Conservation (phyloP, 805 yeast genomes). For the Suhomyces vadensis region DNA sequence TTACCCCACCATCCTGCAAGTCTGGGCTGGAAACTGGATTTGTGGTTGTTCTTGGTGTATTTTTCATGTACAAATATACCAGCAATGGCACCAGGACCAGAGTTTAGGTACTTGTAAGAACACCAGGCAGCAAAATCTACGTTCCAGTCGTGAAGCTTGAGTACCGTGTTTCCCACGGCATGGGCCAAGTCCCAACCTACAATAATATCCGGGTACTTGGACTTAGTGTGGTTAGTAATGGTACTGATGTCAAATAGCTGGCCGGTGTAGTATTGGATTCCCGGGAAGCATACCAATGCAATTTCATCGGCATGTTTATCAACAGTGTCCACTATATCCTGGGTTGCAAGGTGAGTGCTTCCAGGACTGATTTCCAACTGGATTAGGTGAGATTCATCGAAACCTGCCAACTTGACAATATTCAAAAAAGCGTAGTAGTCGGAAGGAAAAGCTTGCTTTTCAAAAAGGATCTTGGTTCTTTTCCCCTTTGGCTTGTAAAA, state of each 20-base stretch:
- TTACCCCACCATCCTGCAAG: conserved; percentile 99
- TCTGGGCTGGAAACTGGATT: conserved; percentile 52
- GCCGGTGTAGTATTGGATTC: conserved; percentile 91
- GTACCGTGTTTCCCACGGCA: conserved; percentile 83
- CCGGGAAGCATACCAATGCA: conserved; percentile 79
- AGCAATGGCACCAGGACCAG: conserved; percentile 94
- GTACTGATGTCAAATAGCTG: conserved; percentile 73
- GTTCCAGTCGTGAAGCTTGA: conserved; percentile 80
- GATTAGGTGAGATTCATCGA: conserved; percentile 53
- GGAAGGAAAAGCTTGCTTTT: conserved; percentile 87
- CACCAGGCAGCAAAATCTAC: conserved; percentile 97
- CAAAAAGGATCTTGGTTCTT: conserved; percentile 74
- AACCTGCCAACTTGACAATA: conserved; percentile 63
- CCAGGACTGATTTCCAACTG: conserved; percentile 63
- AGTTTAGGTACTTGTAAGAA: conserved; percentile 83
- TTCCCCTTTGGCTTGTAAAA: conserved; percentile 68
- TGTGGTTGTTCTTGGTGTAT: conserved; percentile 32
- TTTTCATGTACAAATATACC: conserved; percentile 77
- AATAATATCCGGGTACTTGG: conserved; percentile 38
- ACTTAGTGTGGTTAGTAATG: conserved; percentile 68
- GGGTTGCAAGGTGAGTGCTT: conserved; percentile 58
- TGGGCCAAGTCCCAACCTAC: conserved; percentile 97
- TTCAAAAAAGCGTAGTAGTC: conserved; percentile 85
- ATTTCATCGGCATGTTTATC: conserved; percentile 57
- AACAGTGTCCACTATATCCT: conserved; percentile 59